A percentile compares a stretch with the other conserved stretches of the same genome.
phyloP scores from a whole-genome alignment of 805 yeast species.

The Candida quercuum region DNA sequence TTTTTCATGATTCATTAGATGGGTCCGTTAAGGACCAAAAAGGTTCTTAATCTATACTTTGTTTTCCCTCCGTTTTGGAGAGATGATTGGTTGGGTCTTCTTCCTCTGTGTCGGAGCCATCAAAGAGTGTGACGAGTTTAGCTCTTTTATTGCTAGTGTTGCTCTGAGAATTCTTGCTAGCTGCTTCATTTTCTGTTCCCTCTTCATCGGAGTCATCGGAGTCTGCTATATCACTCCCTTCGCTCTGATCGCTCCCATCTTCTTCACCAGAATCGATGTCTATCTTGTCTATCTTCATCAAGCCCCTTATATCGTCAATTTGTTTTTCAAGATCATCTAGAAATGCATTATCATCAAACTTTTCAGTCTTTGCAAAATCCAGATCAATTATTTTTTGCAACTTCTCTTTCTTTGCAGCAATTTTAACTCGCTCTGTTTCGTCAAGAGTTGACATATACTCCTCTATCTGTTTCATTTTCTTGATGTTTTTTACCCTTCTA shows the following conservation, averaged over 20 bases:
- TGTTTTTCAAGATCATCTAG: constrained; percentile 36
- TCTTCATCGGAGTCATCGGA: no score
- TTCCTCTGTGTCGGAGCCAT: no score
- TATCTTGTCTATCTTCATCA: constrained; percentile 17
- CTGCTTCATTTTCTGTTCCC: no score
- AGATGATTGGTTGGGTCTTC: no score
- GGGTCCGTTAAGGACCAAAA: no score
- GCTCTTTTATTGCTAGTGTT: no score
- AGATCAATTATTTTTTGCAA: constrained; percentile 28
- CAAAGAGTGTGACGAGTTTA: no score
- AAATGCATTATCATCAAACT: constrained; percentile 31
- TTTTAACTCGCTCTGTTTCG: constrained; percentile 12
- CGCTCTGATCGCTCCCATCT: background rate
- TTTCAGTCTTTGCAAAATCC: constrained; percentile 23
- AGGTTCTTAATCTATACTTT: no score
- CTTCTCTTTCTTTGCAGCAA: constrained; percentile 31
- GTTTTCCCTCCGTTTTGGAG: no score
- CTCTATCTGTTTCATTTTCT: constrained; percentile 32
- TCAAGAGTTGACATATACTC: constrained; percentile 16
- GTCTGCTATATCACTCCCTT: no score
- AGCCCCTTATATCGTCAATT: constrained; percentile 27
- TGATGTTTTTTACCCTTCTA: constrained; percentile 29
- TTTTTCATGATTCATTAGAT: no score
- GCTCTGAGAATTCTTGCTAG: no score
- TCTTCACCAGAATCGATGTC: background rate